Percentiles rank a stretch among this genome's conserved stretches.
phyloP scores from a whole-genome alignment of 345 rosid species.

The Sisymbrium altissimum region DNA sequence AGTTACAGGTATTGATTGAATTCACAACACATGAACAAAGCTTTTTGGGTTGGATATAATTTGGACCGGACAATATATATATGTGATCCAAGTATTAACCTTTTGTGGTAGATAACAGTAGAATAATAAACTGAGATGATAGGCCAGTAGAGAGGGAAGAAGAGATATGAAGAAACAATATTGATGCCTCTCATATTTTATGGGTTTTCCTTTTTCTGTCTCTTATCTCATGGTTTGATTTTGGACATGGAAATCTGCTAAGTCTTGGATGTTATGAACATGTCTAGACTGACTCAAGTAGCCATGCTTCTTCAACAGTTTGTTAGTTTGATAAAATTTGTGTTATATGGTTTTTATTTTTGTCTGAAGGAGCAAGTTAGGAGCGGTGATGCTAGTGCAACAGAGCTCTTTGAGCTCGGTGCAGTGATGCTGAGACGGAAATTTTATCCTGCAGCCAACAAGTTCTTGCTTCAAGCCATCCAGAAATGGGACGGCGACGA shows the following conservation, averaged over 20 bases:
- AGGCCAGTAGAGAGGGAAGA: background rate
- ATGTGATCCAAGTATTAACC: background rate
- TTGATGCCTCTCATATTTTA: background rate
- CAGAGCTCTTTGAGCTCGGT: conserved; percentile 90
- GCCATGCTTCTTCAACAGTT: background rate
- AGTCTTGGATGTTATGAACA: background rate
- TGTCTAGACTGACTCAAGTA: background rate
- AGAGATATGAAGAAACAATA: background rate
- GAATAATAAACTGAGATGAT: background rate
- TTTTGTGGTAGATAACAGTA: conserved; percentile 12
- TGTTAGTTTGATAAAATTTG: background rate
- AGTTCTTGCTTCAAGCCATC: conserved; percentile 80
- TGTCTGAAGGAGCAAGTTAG: conserved; percentile 83
- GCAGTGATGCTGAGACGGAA: conserved; percentile 94
- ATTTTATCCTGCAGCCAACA: conserved; percentile 86
- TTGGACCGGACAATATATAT: background rate
- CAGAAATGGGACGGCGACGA: conserved; percentile 97
- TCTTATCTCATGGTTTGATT: background rate
- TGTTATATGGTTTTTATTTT: background rate
- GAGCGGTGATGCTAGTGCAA: conserved; percentile 98
- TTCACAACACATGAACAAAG: background rate
- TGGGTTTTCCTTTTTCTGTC: background rate
- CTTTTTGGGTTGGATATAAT: background rate
- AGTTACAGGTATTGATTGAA: conserved; percentile 60
- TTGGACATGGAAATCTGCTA: background rate